These are phyloP conservation scores for Carex arenaria DNA, from an alignment of 202 grass and related monocot genomes.

Conservation along the genomic window DNA sequence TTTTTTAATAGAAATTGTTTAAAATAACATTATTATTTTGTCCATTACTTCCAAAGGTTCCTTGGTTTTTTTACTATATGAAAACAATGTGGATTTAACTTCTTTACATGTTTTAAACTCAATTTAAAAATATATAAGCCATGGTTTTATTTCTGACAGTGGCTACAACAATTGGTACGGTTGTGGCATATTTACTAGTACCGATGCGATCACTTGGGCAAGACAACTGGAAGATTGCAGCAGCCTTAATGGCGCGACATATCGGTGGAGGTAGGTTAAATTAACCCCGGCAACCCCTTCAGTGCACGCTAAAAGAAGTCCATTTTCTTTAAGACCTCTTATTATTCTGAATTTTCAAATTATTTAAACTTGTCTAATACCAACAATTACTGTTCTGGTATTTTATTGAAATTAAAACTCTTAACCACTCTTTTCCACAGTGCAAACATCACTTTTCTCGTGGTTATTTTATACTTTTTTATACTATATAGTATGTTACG, in stretches of 20 bases:
- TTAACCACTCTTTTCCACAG: neutral
- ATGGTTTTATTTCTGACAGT: slow-evolving; percentile 31
- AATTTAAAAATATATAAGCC: neutral
- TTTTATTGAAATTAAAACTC: neutral
- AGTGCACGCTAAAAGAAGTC: neutral
- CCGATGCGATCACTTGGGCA: slow-evolving; percentile 67
- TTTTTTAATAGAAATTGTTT: neutral
- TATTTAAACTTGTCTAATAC: neutral
- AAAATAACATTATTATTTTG: neutral
- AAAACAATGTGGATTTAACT: neutral
- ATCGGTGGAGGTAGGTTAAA: slow-evolving; percentile 52
- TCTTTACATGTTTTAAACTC: neutral
- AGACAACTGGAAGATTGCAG: slow-evolving; percentile 74
- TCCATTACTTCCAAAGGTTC: neutral
- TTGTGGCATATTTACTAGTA: slow-evolving; percentile 51
- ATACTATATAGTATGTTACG: neutral
- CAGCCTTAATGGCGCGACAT: slow-evolving; percentile 73
- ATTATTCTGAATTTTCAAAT: neutral
- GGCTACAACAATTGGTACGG: slow-evolving; percentile 58
- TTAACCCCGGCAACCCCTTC: neutral
- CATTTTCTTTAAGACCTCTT: neutral
- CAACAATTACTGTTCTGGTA: neutral
- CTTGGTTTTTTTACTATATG: neutral
- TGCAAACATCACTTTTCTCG: neutral
- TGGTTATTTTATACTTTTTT: neutral